These are phyloP conservation scores for Dimocarpus longan DNA, from an alignment of 345 rosid genomes.

Conservation along the genomic window DNA sequence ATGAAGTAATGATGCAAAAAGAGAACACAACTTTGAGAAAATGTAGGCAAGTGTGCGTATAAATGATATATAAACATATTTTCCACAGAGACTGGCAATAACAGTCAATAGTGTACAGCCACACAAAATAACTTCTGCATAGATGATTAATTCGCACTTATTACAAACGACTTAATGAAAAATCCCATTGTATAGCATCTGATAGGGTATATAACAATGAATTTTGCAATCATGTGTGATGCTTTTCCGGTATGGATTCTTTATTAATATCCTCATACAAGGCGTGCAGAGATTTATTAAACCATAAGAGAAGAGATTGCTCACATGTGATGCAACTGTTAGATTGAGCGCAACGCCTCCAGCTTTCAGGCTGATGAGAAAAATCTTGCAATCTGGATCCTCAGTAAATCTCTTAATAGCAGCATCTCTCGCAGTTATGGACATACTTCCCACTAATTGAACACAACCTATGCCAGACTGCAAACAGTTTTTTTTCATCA, in stretches of 20 bases:
- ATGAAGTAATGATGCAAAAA: too few species aligned
- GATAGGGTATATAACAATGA: too few species aligned
- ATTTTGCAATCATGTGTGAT: neutral
- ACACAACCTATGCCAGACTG: conserved; percentile 85
- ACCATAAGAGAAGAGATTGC: conserved; percentile 24
- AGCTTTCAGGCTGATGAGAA: conserved; percentile 92
- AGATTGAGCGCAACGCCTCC: conserved; percentile 96
- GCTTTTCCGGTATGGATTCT: neutral
- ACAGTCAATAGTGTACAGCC: neutral
- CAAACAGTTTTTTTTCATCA: conserved; percentile 18
- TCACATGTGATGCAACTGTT: conserved; percentile 97
- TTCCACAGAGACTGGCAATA: neutral
- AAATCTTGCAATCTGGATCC: conserved; percentile 88
- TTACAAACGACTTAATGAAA: too few species aligned
- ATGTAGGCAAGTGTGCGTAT: neutral
- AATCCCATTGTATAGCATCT: too few species aligned
- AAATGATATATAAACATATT: neutral
- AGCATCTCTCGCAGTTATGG: conserved; percentile 72
- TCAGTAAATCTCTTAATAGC: conserved; percentile 84
- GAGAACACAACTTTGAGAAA: too few species aligned
- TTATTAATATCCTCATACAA: neutral
- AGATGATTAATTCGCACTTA: too few species aligned
- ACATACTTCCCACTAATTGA: conserved; percentile 91
- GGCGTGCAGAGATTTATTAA: neutral
- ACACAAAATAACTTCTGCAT: neutral